Evolutionary conservation across 208 protist species (phyloP).

Genomic region (Leishmania braziliensis): DNA sequence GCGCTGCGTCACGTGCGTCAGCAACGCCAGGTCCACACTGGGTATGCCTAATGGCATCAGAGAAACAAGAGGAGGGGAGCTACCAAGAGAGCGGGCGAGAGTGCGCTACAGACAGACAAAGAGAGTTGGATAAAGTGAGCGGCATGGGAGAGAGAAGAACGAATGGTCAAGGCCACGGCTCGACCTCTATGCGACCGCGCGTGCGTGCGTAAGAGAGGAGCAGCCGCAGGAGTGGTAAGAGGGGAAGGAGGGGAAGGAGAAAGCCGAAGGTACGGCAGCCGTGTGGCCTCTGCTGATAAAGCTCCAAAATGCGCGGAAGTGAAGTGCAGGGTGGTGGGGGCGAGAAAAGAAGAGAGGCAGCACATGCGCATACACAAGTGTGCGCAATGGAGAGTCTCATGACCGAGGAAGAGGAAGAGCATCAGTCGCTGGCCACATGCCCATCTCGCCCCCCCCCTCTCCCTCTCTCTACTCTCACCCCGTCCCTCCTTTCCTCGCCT

Average conservation of each 20-base stretch:
- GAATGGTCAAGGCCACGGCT: slow-evolving; percentile 1
- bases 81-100: neutral
- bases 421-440: neutral
- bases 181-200: neutral
- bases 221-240: neutral
- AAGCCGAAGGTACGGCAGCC: neutral
- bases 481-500: neutral
- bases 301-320: neutral
- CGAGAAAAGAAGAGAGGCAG: too few relatives aligned
- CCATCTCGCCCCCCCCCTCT: neutral
- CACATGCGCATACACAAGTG: neutral
- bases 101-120: neutral
- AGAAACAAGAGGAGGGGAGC: slow-evolving; percentile 9
- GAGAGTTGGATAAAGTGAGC: neutral
- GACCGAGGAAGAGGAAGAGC: neutral
- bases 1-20: slow-evolving; percentile 34
- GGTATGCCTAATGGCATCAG: slow-evolving; percentile 34
- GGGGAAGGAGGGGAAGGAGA: neutral
- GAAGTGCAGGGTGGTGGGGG: neutral
- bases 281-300: neutral
- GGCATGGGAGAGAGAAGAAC: neutral
- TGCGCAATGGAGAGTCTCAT: neutral
- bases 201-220: neutral
- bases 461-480: neutral
- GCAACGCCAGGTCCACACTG: slow-evolving; percentile 55